phyloP scores from a whole-genome alignment of 1,284 basidiomycete species.

The Vanrija sp. region DNA sequence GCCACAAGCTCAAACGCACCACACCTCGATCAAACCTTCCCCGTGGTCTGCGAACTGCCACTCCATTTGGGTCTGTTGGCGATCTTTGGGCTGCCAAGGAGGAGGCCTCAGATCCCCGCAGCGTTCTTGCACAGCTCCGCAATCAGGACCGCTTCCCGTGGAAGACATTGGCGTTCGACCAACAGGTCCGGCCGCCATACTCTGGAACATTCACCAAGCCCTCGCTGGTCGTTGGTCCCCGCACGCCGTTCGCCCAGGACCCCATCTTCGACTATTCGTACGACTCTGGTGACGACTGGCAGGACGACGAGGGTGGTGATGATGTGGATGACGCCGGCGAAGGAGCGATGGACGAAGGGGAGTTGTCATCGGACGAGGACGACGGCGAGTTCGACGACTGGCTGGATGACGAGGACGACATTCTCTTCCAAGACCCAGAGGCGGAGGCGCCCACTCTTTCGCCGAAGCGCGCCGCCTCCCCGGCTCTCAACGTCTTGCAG shows the following conservation, averaged over 20 bases:
- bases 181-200: slow-evolving; percentile 46
- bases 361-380: slow-evolving; percentile 35
- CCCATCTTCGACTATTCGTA: slow-evolving; percentile 48
- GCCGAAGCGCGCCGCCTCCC: slow-evolving; percentile 37
- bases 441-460: slow-evolving; percentile 19
- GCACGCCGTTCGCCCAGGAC: slow-evolving; percentile 47
- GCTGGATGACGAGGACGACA: slow-evolving; percentile 34
- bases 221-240: slow-evolving; percentile 44
- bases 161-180: slow-evolving; percentile 47
- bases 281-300: slow-evolving; percentile 49
- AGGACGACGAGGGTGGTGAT: slow-evolving; percentile 40
- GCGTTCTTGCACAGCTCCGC: slow-evolving; percentile 34
- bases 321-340: slow-evolving; percentile 41
- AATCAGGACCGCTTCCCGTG: slow-evolving; percentile 39
- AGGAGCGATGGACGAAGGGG: slow-evolving; percentile 16
- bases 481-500: slow-evolving; percentile 20
- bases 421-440: slow-evolving; percentile 29
- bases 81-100: slow-evolving; percentile 38
- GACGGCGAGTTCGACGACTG: slow-evolving; percentile 46
- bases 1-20: slow-evolving; percentile 5
- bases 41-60: slow-evolving; percentile 36
- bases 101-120: slow-evolving; percentile 43
- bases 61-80: slow-evolving; percentile 31
- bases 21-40: slow-evolving; percentile 13
- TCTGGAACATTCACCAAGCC: slow-evolving; percentile 45